Percentiles rank a stretch among this genome's conserved stretches.
These are phyloP conservation scores for Elaeis guineensis DNA, from an alignment of 176 grass and related monocot genomes.

Conservation along the genomic window DNA sequence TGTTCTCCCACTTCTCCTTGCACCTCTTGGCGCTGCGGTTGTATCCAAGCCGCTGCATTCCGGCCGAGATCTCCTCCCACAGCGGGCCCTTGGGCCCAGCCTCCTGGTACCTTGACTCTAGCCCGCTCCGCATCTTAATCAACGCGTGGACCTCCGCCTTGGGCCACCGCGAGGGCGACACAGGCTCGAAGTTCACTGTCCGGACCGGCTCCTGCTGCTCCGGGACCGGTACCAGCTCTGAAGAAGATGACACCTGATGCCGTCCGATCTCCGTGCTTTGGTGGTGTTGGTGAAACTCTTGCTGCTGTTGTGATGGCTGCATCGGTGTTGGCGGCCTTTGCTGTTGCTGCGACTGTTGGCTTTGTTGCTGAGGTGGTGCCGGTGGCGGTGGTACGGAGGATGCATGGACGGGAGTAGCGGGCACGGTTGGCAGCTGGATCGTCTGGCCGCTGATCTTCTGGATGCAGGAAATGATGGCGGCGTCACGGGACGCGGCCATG, in stretches of 20 bases:
- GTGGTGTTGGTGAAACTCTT: neutral
- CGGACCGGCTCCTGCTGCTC: conserved; percentile 21
- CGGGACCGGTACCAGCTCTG: neutral
- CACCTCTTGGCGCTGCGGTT: conserved; percentile 77
- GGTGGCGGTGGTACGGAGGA: conserved; percentile 32
- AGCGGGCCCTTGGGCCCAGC: conserved; percentile 81
- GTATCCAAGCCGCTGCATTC: conserved; percentile 72
- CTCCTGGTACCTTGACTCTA: conserved; percentile 85
- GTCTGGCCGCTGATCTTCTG: conserved; percentile 92
- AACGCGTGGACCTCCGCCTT: conserved; percentile 91
- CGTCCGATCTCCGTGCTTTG: conserved; percentile 4
- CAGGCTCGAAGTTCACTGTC: conserved; percentile 25
- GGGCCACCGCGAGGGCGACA: conserved; percentile 80
- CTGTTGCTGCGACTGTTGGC: conserved; percentile 5
- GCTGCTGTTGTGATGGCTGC: conserved; percentile 4
- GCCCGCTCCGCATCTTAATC: conserved; percentile 69
- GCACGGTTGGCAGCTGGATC: conserved; percentile 50
- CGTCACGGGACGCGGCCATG: conserved; percentile 82
- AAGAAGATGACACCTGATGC: neutral
- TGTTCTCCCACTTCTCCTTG: conserved; percentile 99
- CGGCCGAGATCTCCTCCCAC: conserved; percentile 94
- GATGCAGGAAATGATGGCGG: conserved; percentile 79
- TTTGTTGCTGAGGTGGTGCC: neutral
- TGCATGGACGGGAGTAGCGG: conserved; percentile 20
- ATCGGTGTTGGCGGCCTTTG: neutral